Evolutionary conservation across 2,329 filamentous ascomycete genomes (phyloP), one percentile per base, ranked within the genome.

Genomic region (Colletotrichum brevisporum): DNA sequence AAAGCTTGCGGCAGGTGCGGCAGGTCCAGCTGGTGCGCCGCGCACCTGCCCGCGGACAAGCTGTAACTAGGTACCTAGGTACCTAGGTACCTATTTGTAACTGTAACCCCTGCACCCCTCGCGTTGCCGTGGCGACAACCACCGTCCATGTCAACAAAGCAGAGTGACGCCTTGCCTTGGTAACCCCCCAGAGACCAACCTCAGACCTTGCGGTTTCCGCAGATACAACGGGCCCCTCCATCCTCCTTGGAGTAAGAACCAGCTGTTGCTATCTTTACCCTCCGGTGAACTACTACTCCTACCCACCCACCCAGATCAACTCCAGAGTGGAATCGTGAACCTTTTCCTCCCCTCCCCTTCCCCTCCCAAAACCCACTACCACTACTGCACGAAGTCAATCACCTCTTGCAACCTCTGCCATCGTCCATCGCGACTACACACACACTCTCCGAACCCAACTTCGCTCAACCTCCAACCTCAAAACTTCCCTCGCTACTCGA

Each of bases 111-210:
- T 31, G 27, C 27, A 9, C 10, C 27, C 2, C 5, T 8, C 39
- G 1, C 63, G 78, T 80, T 79, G 78, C 77, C 67, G 69, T 79
- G 78, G 77, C 71, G 74, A 80, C 58, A 8, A 1, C 36, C 9
- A 27, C 36, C 15, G 21, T 24, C 77, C 56, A 64, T 51, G 73
- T 77, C 75, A 78, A 79, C 77, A 79, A 71, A 62, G 72, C 65
- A 72, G 51, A 73, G 27, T 73, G 73, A 73, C 72, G 74, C 71
- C 71, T 69, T 66, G 67, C 63, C 57, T 59, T 67, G 67, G 72
- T 74, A 72, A 71, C 71, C 41, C 67, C 64, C 63, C 53, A 60
- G 63, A 45, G 27, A 31, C 27, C 27, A 9, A 31, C 27, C 27
- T 31, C 27, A 31, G 27, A 31, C 27, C 27, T 31, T 55, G 54